Evolutionary conservation across 2,329 filamentous ascomycete genomes (phyloP).

Genomic region (Nakataea oryzae): DNA sequence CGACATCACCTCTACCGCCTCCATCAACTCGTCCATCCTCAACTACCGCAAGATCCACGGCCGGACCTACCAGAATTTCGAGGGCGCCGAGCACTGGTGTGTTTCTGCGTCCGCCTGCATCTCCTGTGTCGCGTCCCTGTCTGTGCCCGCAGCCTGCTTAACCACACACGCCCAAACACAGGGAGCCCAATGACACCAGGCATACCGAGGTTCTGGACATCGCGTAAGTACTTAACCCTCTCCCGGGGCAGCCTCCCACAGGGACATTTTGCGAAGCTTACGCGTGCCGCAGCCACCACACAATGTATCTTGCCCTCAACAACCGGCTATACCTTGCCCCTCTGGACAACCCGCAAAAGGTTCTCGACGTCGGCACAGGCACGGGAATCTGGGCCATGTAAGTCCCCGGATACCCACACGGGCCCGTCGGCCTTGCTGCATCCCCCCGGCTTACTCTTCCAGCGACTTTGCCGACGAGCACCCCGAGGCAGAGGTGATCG

Average conservation of each 20-base stretch:
- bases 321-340: conserved; percentile 11
- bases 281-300: conserved; percentile 4
- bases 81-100: conserved; percentile 18
- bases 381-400: conserved; percentile 15
- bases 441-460: neutral
- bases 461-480: conserved; percentile 29
- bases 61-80: conserved; percentile 19
- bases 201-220: conserved; percentile 20
- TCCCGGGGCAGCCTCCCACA: neutral
- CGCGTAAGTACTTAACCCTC: conserved; percentile 6
- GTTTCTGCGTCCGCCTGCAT: neutral
- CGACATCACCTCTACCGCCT: conserved; percentile 14
- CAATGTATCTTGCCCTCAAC: conserved; percentile 4
- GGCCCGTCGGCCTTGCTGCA: conserved; percentile 12
- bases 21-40: conserved; percentile 18
- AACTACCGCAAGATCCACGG: conserved; percentile 19
- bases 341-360: conserved; percentile 8
- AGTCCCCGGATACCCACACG: neutral
- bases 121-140: neutral
- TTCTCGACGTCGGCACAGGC: conserved; percentile 12
- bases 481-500: conserved; percentile 28
- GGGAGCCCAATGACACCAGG: conserved; percentile 19
- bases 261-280: no score
- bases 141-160: neutral
- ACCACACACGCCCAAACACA: conserved; percentile 12